Conservation (phyloP, 176 grass and related monocot species). For the Triticum monococcum region DNA sequence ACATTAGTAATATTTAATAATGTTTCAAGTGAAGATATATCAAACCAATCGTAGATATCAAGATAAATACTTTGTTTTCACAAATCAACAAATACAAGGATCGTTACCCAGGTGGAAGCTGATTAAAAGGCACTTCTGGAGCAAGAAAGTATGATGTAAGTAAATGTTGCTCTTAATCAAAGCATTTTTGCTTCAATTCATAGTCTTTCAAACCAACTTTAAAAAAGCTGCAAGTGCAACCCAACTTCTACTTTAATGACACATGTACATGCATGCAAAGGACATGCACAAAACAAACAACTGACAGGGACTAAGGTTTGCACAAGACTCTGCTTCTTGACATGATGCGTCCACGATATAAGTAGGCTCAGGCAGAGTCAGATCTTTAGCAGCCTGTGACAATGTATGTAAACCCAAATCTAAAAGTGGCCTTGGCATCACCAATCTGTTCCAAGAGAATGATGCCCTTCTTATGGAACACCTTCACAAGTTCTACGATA, state of each 20-base stretch:
- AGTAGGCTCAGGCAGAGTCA: too few species aligned
- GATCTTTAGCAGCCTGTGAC: too few species aligned
- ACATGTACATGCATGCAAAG: background rate
- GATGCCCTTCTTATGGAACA: too few species aligned
- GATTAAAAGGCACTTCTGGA: background rate
- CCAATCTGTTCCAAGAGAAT: too few species aligned
- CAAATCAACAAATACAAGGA: background rate
- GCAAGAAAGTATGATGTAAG: background rate
- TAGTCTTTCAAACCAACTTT: background rate
- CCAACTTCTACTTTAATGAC: background rate
- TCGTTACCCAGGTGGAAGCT: background rate
- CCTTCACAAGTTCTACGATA: too few species aligned
- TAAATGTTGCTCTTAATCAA: background rate
- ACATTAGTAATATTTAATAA: background rate
- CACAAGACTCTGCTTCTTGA: background rate
- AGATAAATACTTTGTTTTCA: slow-evolving; percentile 2
- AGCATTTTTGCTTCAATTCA: background rate
- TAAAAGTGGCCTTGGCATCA: too few species aligned
- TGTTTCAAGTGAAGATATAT: background rate
- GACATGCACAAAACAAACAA: background rate
- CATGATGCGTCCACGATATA: background rate
- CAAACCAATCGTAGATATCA: background rate
- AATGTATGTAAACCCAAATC: too few species aligned
- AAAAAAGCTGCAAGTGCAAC: background rate
- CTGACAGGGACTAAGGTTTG: background rate